Evolutionary conservation across 805 yeast genomes (phyloP).

Genomic region (Wickerhamomyces rabaulensis): DNA sequence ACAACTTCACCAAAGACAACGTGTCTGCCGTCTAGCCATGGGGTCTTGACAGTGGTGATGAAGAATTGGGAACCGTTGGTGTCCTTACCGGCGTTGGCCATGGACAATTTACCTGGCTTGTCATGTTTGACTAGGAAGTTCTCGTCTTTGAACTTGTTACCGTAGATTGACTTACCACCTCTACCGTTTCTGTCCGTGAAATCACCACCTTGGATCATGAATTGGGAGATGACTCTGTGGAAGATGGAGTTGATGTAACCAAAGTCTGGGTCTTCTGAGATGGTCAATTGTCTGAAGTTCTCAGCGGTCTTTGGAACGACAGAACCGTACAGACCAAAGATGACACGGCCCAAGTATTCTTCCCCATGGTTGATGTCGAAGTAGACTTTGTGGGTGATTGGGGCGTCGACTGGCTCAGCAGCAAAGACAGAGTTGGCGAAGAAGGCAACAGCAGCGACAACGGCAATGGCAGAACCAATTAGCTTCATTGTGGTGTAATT

Average conservation of each 20-base stretch:
- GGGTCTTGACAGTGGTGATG: slow-evolving; percentile 73
- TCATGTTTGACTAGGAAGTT: slow-evolving; percentile 71
- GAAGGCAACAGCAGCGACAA: slow-evolving; percentile 9
- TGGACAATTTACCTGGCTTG: slow-evolving; percentile 76
- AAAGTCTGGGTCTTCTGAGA: slow-evolving; percentile 66
- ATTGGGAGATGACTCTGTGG: slow-evolving; percentile 74
- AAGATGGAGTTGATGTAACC: slow-evolving; percentile 59
- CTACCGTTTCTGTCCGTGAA: slow-evolving; percentile 83
- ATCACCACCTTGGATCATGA: slow-evolving; percentile 97
- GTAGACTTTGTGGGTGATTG: slow-evolving; percentile 71
- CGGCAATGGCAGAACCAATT: slow-evolving; percentile 9
- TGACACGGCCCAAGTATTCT: slow-evolving; percentile 70
- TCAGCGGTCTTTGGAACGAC: slow-evolving; percentile 86
- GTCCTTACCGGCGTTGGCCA: slow-evolving; percentile 94
- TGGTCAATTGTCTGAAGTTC: slow-evolving; percentile 76
- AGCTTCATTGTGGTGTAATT: slow-evolving; percentile 9
- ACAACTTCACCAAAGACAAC: slow-evolving; percentile 96
- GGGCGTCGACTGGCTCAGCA: slow-evolving; percentile 24
- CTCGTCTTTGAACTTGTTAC: slow-evolving; percentile 52
- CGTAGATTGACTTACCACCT: slow-evolving; percentile 89
- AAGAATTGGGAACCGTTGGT: slow-evolving; percentile 91
- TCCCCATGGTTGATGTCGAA: slow-evolving; percentile 85
- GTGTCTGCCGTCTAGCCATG: slow-evolving; percentile 87
- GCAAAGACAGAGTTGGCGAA: slow-evolving; percentile 12
- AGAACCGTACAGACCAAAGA: slow-evolving; percentile 82